Evolutionary conservation across 2,329 filamentous ascomycete species (phyloP).

Genomic region (Aspergillus sp.): DNA sequence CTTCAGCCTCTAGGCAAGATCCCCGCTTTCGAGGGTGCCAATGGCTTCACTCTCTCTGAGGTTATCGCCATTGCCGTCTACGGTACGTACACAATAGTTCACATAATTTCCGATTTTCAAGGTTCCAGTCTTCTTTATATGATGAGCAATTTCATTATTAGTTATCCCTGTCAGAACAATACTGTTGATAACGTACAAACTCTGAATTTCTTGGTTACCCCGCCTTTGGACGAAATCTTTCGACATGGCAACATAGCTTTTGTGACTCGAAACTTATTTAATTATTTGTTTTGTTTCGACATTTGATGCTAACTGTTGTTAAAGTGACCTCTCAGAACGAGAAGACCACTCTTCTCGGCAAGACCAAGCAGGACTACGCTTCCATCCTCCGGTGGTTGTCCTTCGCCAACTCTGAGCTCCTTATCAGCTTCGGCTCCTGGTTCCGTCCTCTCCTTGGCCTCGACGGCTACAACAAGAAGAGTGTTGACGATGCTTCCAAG

Average conservation of each 20-base stretch:
- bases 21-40: conserved; percentile 86
- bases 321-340: conserved; percentile 98
- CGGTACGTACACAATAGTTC: conserved; percentile 64
- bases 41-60: conserved; percentile 89
- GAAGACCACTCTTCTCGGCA: conserved; percentile 98
- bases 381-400: conserved; percentile 99
- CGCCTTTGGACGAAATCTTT: conserved; percentile 25
- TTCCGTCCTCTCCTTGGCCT: conserved; percentile 81
- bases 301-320: conserved; percentile 25
- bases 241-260: conserved; percentile 11
- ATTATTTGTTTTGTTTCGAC: conserved; percentile 14
- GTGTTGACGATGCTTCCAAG: conserved; percentile 77
- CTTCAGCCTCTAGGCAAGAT: conserved; percentile 86
- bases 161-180: conserved; percentile 99
- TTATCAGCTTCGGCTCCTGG: conserved; percentile 72
- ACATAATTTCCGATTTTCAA: conserved; percentile 6
- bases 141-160: conserved; percentile 79
- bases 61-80: conserved; percentile 95
- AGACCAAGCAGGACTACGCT: conserved; percentile 99
- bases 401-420: conserved; percentile 86
- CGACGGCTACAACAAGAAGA: conserved; percentile 96
- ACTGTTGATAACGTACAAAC: conserved; percentile 73
- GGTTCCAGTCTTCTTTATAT: conserved; percentile 35
- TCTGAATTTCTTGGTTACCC: conserved; percentile 73
- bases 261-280: conserved; percentile 12